Evolutionary conservation across 768 basidiomycete genomes (phyloP).

Genomic region (Boletellus sp.): DNA sequence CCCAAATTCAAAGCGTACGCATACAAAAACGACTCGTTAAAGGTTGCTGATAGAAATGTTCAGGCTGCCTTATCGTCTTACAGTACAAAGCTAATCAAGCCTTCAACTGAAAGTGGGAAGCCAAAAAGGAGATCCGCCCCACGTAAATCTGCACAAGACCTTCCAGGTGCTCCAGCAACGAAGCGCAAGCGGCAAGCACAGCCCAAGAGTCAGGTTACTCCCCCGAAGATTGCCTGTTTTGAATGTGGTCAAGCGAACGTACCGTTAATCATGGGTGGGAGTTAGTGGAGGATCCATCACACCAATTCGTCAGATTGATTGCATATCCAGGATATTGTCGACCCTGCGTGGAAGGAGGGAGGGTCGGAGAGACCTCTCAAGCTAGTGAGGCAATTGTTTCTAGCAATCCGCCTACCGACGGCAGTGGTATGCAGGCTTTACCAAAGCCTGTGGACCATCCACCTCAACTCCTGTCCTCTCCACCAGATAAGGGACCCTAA

Average conservation of each 20-base stretch:
- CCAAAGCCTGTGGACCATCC: not conserved
- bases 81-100: slow-evolving; percentile 57
- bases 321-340: slow-evolving; percentile 57
- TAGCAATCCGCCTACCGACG: not conserved
- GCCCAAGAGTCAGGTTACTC: slow-evolving; percentile 30
- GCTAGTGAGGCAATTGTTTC: not conserved
- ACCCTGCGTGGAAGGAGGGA: slow-evolving; percentile 58
- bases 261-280: slow-evolving; percentile 71
- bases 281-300: slow-evolving; percentile 40
- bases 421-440: slow-evolving; percentile 4
- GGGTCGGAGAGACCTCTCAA: slow-evolving; percentile 33
- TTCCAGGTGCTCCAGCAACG: slow-evolving; percentile 17
- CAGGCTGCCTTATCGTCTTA: slow-evolving; percentile 47
- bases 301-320: not conserved
- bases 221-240: slow-evolving; percentile 50
- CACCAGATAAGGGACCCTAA: slow-evolving; percentile 1
- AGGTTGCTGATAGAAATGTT: not conserved
- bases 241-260: slow-evolving; percentile 66
- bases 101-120: slow-evolving; percentile 38
- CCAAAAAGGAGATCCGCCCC: slow-evolving; percentile 35
- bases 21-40: not conserved
- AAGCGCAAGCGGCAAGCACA: slow-evolving; percentile 44
- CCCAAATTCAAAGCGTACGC: slow-evolving; percentile 58
- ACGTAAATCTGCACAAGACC: slow-evolving; percentile 30
- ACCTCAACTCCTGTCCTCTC: not conserved